phyloP scores from a whole-genome alignment of 495 filamentous ascomycete genomes.

The Aspergillus affinis region DNA sequence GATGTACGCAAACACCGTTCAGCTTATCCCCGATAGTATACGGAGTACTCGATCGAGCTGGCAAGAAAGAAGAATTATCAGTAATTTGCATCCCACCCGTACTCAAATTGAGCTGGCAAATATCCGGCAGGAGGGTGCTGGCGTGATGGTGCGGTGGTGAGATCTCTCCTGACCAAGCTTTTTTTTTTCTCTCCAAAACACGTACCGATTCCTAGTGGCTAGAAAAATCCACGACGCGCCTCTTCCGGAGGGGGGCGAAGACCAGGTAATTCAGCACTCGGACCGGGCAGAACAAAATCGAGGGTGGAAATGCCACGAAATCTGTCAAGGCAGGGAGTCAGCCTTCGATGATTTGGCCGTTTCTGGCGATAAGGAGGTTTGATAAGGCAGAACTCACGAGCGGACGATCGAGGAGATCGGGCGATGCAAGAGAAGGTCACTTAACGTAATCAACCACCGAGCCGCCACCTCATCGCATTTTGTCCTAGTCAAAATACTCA shows the following conservation, averaged over 20 bases:
- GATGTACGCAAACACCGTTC: not conserved
- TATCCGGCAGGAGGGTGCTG: not conserved
- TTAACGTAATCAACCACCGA: too few species aligned
- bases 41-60: not conserved
- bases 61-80: not conserved
- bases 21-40: not conserved
- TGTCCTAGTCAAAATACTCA: conserved; percentile 2
- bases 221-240: not conserved
- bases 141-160: not conserved
- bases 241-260: not conserved
- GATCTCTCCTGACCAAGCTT: not conserved
- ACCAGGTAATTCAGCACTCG: not conserved
- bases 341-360: not conserved
- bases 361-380: not conserved
- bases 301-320: not conserved
- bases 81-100: not conserved
- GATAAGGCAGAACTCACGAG: not conserved
- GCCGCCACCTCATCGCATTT: conserved; percentile 6
- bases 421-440: not conserved
- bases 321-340: not conserved
- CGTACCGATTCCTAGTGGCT: not conserved
- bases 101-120: not conserved
- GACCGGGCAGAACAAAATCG: not conserved
- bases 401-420: not conserved
- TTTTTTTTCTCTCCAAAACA: not conserved